Conservation (phyloP, 495 filamentous ascomycete genomes). For the Amorphotheca resinae region DNA sequence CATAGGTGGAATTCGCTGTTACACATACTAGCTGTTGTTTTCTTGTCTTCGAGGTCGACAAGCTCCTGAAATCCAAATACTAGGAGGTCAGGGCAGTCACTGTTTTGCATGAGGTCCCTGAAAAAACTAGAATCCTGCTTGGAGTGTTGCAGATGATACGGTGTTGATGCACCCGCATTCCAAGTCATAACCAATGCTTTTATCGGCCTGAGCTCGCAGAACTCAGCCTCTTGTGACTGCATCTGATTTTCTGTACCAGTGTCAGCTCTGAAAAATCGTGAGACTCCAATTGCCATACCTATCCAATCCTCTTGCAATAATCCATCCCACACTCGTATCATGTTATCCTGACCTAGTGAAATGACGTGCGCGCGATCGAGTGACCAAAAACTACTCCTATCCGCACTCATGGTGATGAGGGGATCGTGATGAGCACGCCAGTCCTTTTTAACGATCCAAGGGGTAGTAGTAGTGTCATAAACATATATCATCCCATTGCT, state of each 20-base stretch:
- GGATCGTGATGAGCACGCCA: constrained; percentile 85
- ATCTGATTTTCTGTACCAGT: constrained; percentile 55
- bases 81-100: constrained; percentile 73
- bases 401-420: constrained; percentile 61
- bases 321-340: constrained; percentile 82
- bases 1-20: not conserved
- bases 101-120: constrained; percentile 53
- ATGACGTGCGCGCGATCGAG: constrained; percentile 75
- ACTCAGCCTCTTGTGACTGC: constrained; percentile 68
- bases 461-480: constrained; percentile 69
- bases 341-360: constrained; percentile 81
- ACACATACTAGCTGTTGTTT: constrained; percentile 76
- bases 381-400: constrained; percentile 75
- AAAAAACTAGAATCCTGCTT: constrained; percentile 62
- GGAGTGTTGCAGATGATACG: constrained; percentile 59
- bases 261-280: constrained; percentile 20
- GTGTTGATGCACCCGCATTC: constrained; percentile 91
- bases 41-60: constrained; percentile 94
- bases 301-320: constrained; percentile 90
- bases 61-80: constrained; percentile 97
- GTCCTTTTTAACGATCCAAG: constrained; percentile 86
- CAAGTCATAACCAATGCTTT: constrained; percentile 73
- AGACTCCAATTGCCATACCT: constrained; percentile 31
- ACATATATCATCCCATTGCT: constrained; percentile 93
- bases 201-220: constrained; percentile 73